Base-by-base conservation (phyloP, 371 early-diverging fungal genomes). In the Funneliformis caledonium region DNA sequence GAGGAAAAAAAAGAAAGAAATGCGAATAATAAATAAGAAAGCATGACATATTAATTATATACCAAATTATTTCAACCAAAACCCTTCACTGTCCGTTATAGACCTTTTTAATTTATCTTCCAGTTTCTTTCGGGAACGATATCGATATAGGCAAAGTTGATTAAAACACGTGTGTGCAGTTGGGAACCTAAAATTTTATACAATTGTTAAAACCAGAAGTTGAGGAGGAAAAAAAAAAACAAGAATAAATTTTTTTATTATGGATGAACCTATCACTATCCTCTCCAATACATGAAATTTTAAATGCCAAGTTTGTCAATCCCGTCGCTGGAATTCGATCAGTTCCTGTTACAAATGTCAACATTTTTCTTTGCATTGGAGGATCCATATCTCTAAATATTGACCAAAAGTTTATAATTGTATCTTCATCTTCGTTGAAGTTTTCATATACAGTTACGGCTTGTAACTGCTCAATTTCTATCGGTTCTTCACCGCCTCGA, bases 131-230 rank as follows among this genome's bases (percentile, higher is more conserved):
- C 90, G 90, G n/a, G 92, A 88, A 31, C 89, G 83, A 81, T 97
- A 97, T 76, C 89, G 85, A 82, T 95, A 96, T 22, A 97, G 83
- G 16, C 95, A 93, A 81, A 98, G 84, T 83, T 97, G 97, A 83
- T 97, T 99, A 84, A 99, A 99, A 84, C 99, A 99, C 0, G 99
- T 99, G 85, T 98, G 98, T 12, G 99, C 95, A 45, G 93, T 90
- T 0, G 99, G 99, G 62, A 97, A 88, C 52, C 96, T 88, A 70
- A 91, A 92, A 16, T 91, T 92, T 81, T 92, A 92, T 61, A 31
- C 33, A 42, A 19, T n/a, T 83, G 47, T 68, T 4, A 16, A 85
- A n/a, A 33, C 10, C 64, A 22, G 8, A 26, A 26, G 14, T 84
- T 26, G 26, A 26, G 26, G 19, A 45, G 26, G 8, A 33, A 11